These are phyloP conservation scores for Umbelopsis sp. DNA, from an alignment of 192 early-diverging fungal species.

Conservation along the genomic window DNA sequence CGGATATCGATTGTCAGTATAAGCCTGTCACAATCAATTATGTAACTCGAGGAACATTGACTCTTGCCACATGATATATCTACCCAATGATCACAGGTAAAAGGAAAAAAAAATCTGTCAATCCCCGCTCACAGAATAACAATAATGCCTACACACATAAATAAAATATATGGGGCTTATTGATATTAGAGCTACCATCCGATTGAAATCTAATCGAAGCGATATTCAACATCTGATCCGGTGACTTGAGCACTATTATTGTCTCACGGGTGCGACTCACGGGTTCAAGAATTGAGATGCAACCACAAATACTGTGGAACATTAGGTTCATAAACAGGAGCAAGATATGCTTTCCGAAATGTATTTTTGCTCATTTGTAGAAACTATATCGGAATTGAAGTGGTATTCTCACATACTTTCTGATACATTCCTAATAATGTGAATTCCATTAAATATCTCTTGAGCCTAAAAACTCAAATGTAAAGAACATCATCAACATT, in stretches of 20 bases:
- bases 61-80: neutral
- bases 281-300: neutral
- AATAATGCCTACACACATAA: conserved; percentile 11
- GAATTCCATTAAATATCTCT: no score
- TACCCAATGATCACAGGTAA: conserved; percentile 1
- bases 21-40: no score
- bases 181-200: conserved; percentile 8
- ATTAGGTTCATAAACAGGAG: neutral
- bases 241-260: conserved; percentile 1
- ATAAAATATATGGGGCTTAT: conserved; percentile 18
- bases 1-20: no score
- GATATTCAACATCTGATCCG: conserved; percentile 3
- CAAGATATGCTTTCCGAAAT: neutral
- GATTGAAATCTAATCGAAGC: neutral
- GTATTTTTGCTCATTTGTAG: no score
- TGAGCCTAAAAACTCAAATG: no score
- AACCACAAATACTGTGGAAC: conserved; percentile 5
- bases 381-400: no score
- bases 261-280: conserved; percentile 18
- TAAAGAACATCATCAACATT: no score
- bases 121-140: conserved; percentile 4
- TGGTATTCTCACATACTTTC: no score
- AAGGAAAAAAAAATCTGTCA: neutral
- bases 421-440: no score
- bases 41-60: neutral